A percentile compares a stretch with the other conserved stretches of the same genome.
Conservation (phyloP, 2,329 filamentous ascomycete species). For the Akanthomyces muscarius region DNA sequence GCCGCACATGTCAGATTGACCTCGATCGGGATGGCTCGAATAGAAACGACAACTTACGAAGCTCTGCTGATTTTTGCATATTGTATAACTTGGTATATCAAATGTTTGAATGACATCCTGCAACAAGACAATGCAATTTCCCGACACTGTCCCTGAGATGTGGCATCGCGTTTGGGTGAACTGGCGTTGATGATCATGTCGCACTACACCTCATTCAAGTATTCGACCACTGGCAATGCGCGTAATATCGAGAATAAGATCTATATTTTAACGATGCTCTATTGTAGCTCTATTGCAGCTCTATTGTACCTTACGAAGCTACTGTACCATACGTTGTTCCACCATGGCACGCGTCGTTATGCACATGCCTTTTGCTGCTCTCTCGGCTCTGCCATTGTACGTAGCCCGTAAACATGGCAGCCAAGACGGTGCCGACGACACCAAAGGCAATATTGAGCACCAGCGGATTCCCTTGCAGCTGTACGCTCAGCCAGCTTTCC, state of each 20-base stretch:
- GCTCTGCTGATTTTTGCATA: background rate
- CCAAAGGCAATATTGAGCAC: slow-evolving; percentile 61
- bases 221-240: too few species aligned
- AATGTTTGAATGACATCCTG: too few species aligned
- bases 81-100: too few species aligned
- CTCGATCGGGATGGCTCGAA: background rate
- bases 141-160: background rate
- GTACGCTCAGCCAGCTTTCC: slow-evolving; percentile 62
- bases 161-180: background rate
- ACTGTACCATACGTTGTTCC: background rate
- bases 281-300: too few species aligned
- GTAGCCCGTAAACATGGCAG: slow-evolving; percentile 1
- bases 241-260: too few species aligned
- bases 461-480: slow-evolving; percentile 57
- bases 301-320: background rate
- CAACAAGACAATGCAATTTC: background rate
- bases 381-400: background rate
- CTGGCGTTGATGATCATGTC: too few species aligned
- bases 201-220: too few species aligned
- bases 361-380: background rate
- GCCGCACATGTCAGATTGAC: background rate
- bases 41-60: too few species aligned
- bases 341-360: background rate
- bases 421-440: slow-evolving; percentile 41
- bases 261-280: too few species aligned